phyloP scores from a whole-genome alignment of 1,139 yeast genomes.

The Suhomyces taliae region DNA sequence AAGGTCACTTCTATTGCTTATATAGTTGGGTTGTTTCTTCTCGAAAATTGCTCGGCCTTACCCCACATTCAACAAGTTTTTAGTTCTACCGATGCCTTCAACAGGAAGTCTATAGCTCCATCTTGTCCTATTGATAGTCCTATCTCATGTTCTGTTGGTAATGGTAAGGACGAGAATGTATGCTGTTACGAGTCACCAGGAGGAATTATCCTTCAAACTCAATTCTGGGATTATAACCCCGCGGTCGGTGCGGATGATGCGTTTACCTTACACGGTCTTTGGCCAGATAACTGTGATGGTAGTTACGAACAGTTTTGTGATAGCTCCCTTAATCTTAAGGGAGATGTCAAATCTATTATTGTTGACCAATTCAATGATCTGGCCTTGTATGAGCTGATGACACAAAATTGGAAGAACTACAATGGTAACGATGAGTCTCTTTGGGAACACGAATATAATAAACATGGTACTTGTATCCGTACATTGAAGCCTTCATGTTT shows the following conservation, averaged over 20 bases:
- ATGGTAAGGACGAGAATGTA: slow-evolving; percentile 43
- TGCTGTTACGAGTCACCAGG: slow-evolving; percentile 93
- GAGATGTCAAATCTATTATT: slow-evolving; percentile 48
- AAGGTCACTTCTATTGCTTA: slow-evolving; percentile 1
- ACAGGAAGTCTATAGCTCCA: slow-evolving; percentile 1
- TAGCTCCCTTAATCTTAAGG: slow-evolving; percentile 47
- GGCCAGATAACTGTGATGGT: slow-evolving; percentile 86
- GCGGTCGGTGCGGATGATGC: slow-evolving; percentile 67
- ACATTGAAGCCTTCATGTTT: slow-evolving; percentile 78
- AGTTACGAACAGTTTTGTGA: slow-evolving; percentile 74
- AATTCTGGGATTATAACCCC: slow-evolving; percentile 92
- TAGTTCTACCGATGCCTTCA: not conserved
- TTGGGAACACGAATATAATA: slow-evolving; percentile 94
- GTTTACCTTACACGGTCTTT: slow-evolving; percentile 82
- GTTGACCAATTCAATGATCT: slow-evolving; percentile 46
- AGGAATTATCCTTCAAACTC: slow-evolving; percentile 82
- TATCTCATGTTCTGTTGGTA: slow-evolving; percentile 51
- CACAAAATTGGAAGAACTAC: slow-evolving; percentile 70
- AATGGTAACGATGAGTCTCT: slow-evolving; percentile 70
- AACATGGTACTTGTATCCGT: slow-evolving; percentile 90
- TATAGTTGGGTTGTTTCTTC: not conserved
- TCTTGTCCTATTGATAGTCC: slow-evolving; percentile 58
- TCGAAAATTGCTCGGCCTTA: slow-evolving; percentile 4
- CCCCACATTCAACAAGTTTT: slow-evolving; percentile 6
- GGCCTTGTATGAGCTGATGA: slow-evolving; percentile 59